Percentiles rank a stretch among this genome's conserved stretches.
These are phyloP conservation scores for Alternaria infectoria DNA, from an alignment of 2,329 filamentous ascomycete genomes.

Conservation along the genomic window DNA sequence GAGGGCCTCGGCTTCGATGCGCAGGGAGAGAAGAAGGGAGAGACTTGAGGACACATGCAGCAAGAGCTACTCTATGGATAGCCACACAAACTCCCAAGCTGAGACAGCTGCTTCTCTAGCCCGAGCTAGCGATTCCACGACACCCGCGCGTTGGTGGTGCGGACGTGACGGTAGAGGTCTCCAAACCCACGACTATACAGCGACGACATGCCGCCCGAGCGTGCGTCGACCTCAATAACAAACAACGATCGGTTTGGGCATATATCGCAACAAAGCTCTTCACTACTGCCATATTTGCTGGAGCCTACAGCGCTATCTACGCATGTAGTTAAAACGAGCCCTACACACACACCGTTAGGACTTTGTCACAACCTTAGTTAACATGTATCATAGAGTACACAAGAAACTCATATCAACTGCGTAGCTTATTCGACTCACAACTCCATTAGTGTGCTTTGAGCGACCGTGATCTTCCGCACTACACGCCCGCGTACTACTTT, in stretches of 20 bases:
- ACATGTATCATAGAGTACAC: not conserved
- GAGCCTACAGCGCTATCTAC: not conserved
- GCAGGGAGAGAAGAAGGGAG: constrained; percentile 69
- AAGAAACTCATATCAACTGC: not conserved
- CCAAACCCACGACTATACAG: not conserved
- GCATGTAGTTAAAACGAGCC: not conserved
- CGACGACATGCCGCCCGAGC: not conserved
- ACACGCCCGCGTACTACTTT: not conserved
- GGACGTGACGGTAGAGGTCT: not conserved
- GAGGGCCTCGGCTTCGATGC: constrained; percentile 83
- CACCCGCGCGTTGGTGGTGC: not conserved
- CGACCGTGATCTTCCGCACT: not conserved
- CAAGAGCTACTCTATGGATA: not conserved
- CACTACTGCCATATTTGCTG: not conserved
- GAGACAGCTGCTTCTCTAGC: not conserved
- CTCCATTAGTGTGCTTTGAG: not conserved
- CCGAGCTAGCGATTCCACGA: not conserved
- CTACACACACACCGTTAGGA: not conserved
- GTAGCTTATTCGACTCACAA: not conserved
- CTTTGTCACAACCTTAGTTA: not conserved
- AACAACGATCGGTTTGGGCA: not conserved
- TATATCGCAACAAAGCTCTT: not conserved
- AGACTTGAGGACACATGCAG: constrained; percentile 30
- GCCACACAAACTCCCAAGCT: not conserved
- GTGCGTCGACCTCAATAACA: not conserved